Evolutionary conservation across 768 basidiomycete genomes (phyloP), one percentile per base, ranked within the genome.

Genomic region (Cystofilobasidium macerans): DNA sequence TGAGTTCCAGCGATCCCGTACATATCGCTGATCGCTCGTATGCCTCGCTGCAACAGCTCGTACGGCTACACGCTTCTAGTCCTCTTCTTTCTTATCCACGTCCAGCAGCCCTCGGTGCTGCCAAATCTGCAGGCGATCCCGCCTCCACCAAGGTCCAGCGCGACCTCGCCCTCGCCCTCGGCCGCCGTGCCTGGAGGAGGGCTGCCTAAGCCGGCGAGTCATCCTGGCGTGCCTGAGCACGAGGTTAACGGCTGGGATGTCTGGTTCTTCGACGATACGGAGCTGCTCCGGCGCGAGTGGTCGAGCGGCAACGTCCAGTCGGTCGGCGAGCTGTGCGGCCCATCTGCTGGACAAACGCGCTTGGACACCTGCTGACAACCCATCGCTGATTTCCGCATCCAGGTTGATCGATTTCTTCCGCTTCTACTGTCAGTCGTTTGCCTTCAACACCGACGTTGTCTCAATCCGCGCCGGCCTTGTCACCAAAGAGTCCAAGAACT

Each of bases 231-330:
- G 51, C 28, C 51, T 16, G 51, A 88, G 71, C 87, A 83, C 53
- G 84, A 88, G 77, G 79, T 90, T 67, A 83, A 83, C 69, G 89
- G 84, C 69, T 81, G 85, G 79, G 89, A 91, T 77, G 85, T 85
- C 72, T 90, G 90, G 84, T 98, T 99, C 79, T 99, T 97, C 74
- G 94, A 98, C 78, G 94, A 99, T 76, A 86, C 93, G 73, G 91
- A 95, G 72, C 81, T 90, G 42, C 79, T 99, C 64, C 82, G 90
- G 71, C 85, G 88, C 75, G 85, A 87, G 72, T 99, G 93, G 91
- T 85, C 85, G 73, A 93, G 89, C n/a, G 84, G 87, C 70, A 97
- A 97, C 76, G 83, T 82, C 61, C 92, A 99, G 71, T 86, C 82
- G 70, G 89, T 97, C 63, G 94, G 91, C 69, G 91, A 97, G 76